These are phyloP conservation scores for Alternaria incomplexa DNA, from an alignment of 2,329 filamentous ascomycete genomes.

Conservation along the genomic window DNA sequence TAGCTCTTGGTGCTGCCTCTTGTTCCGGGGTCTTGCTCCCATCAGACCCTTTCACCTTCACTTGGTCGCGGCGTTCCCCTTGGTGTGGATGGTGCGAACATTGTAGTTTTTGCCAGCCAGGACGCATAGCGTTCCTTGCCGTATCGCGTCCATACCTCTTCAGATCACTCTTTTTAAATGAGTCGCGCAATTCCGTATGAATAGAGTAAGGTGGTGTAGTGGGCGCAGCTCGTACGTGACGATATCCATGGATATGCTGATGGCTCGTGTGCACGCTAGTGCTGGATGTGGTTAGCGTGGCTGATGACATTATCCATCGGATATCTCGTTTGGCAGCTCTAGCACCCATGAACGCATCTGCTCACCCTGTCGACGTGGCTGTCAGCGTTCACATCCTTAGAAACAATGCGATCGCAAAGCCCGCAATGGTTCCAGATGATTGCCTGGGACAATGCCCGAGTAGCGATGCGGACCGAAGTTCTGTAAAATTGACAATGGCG, in stretches of 20 bases:
- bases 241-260: not conserved
- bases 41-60: not conserved
- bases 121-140: too few relatives aligned
- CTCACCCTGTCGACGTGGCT: not conserved
- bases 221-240: not conserved
- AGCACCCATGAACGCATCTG: not conserved
- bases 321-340: not conserved
- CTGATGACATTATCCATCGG: not conserved
- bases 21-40: not conserved
- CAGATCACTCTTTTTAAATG: not conserved
- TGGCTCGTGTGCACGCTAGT: not conserved
- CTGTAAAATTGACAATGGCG: not conserved
- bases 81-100: not conserved
- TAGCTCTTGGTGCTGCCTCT: not conserved
- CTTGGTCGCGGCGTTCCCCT: not conserved
- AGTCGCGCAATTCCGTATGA: not conserved
- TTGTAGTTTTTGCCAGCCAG: not conserved
- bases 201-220: not conserved
- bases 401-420: not conserved
- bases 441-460: not conserved
- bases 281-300: not conserved
- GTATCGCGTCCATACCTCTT: not conserved
- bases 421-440: accelerated
- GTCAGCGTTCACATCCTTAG: not conserved
- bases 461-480: not conserved